Conservation (phyloP, 106 monocot genomes). For the Phalaenopsis equestris region DNA sequence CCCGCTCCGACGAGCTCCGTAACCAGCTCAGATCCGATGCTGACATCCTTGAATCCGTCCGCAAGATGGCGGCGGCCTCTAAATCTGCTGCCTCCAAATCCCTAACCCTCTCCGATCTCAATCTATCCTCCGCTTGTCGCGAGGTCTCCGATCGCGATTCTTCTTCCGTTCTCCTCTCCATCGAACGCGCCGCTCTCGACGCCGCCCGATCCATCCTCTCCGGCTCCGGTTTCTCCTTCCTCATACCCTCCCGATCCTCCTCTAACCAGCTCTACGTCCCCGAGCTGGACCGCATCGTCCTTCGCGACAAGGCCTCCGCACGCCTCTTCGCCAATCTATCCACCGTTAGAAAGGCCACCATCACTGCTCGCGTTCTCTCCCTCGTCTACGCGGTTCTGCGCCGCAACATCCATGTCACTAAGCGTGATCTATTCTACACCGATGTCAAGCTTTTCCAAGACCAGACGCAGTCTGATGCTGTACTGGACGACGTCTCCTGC, state of each 20-base stretch:
- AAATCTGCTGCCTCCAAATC: conserved; percentile 14
- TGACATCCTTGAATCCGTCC: conserved; percentile 59
- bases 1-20: conserved; percentile 47
- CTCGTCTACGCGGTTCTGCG: conserved; percentile 69
- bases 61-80: conserved; percentile 22
- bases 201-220: conserved; percentile 41
- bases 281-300: conserved; percentile 90
- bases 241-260: conserved; percentile 66
- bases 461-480: conserved; percentile 88
- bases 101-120: conserved; percentile 37
- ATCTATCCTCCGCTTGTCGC: conserved; percentile 49
- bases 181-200: conserved; percentile 42
- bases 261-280: conserved; percentile 88
- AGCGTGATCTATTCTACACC: conserved; percentile 98
- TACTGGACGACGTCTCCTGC: conserved; percentile 92
- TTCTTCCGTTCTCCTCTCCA: conserved; percentile 28
- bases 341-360: conserved; percentile 84
- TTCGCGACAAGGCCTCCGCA: conserved; percentile 52
- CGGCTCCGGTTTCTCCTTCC: conserved; percentile 78
- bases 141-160: conserved; percentile 47
- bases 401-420: conserved; percentile 85
- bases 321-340: conserved; percentile 73
- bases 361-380: conserved; percentile 73
- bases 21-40: conserved; percentile 61
- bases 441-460: conserved; percentile 97